Evolutionary conservation across 2,329 filamentous ascomycete species (phyloP), one percentile per base, ranked within the genome.

Genomic region (Epichloe gansuensis): DNA sequence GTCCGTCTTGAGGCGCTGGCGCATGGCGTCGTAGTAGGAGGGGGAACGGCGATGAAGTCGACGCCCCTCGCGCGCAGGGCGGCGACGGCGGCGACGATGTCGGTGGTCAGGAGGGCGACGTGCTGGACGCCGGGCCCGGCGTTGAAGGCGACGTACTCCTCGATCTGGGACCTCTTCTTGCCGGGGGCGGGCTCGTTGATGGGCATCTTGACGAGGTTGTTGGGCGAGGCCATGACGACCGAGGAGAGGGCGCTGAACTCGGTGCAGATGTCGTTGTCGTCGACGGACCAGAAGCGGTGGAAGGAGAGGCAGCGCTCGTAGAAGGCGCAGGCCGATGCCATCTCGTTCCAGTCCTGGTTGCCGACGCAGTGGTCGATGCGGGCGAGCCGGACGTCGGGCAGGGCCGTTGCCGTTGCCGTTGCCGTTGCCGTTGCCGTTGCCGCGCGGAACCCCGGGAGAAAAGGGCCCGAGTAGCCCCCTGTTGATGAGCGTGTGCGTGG

Each of bases 241-340:
- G 82, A 88, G 71, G 85, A 89, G 47, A 96, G 77, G 9, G 91
- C 90, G 1, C 85, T 90, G 77, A 88, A 96, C 65, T 95, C 90
- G 59, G 88, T 95, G 77, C 83, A 88, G 71, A 96, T 94, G 66
- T 94, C 82, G 60, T 82, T 86, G 75, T 96, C 91, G 68, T 96
- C 91, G 54, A 96, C 91, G 52, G 84, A 89, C 91, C 91, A 96
- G 83, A 96, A 96, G 59, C 91, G 88, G 74, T 95, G 90, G 80
- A 96, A 96, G 52, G 85, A 86, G 31, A 96, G 85, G 57, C 85
- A 87, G 57, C 83, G 81, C 73, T 96, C 91, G 74, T 96, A 97
- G 69, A 87, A 83, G 53, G 71, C 75, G 65, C 79, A 82, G 38
- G 80, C 80, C 12, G 74, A 74, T 55, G 75, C 74, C 81, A 97